A percentile compares a stretch with the other conserved stretches of the same genome.
These are phyloP conservation scores for Aspergillus sp. DNA, from an alignment of 2,329 filamentous ascomycete genomes.

Conservation along the genomic window DNA sequence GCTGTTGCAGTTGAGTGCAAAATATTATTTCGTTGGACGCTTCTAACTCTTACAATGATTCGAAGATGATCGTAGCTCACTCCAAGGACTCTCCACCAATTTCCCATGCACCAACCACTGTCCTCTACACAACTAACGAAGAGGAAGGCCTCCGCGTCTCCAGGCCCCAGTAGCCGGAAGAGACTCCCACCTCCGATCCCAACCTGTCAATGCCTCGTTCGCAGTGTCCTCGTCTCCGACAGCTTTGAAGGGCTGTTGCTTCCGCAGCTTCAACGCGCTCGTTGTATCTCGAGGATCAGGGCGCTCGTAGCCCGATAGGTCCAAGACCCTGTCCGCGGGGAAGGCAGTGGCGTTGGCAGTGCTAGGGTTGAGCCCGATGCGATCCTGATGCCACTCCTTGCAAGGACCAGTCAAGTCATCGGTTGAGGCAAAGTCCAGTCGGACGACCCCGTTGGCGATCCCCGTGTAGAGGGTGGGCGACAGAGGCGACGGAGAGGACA, in stretches of 20 bases:
- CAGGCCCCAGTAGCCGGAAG: slow-evolving; percentile 28
- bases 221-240: slow-evolving; percentile 18
- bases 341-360: background rate
- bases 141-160: slow-evolving; percentile 22
- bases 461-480: slow-evolving; percentile 48
- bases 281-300: slow-evolving; percentile 33
- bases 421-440: slow-evolving; percentile 45
- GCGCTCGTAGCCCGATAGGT: slow-evolving; percentile 46
- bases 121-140: background rate
- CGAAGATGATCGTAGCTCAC: no score
- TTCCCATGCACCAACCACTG: no score
- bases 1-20: no score
- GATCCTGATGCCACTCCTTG: slow-evolving; percentile 33
- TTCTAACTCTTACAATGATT: no score
- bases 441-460: slow-evolving; percentile 41
- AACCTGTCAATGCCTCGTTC: slow-evolving; percentile 27
- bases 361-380: slow-evolving; percentile 29
- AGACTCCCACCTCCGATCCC: slow-evolving; percentile 39
- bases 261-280: slow-evolving; percentile 33
- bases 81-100: no score
- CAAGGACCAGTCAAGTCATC: slow-evolving; percentile 38
- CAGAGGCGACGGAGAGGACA: slow-evolving; percentile 44
- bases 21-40: no score
- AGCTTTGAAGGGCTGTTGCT: slow-evolving; percentile 30
- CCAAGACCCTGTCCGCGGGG: slow-evolving; percentile 25